Conservation (phyloP, 2,329 filamentous ascomycete genomes). For the Pleochaeta shiraiana region DNA sequence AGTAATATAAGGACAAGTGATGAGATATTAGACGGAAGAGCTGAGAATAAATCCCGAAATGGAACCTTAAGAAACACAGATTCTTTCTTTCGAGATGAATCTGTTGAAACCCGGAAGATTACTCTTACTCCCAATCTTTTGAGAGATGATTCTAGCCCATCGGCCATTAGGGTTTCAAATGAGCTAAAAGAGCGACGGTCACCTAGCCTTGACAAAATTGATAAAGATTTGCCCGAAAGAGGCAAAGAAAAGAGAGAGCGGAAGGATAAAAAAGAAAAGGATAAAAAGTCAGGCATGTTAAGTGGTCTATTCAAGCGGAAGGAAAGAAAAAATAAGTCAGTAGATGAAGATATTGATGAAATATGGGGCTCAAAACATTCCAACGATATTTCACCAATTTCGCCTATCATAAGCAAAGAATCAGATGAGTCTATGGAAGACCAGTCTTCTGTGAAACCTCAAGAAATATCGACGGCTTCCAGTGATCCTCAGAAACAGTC, state of each 20-base stretch:
- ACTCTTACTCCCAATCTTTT: constrained; percentile 84
- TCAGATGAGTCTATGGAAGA: constrained; percentile 16
- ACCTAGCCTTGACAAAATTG: constrained; percentile 53
- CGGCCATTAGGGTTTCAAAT: constrained; percentile 21
- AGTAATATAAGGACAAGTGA: constrained; percentile 32
- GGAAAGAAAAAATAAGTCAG: constrained; percentile 26
- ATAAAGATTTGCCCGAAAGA: constrained; percentile 45
- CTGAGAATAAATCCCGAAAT: constrained; percentile 47
- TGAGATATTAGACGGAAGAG: constrained; percentile 37
- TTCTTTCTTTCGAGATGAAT: constrained; percentile 95
- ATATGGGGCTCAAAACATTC: constrained; percentile 17
- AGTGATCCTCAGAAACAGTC: constrained; percentile 51
- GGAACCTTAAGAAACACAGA: constrained; percentile 80
- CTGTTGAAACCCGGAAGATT: constrained; percentile 89
- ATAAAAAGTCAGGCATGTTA: constrained; percentile 35
- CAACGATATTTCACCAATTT: constrained; percentile 22
- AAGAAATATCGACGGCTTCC: constrained; percentile 28
- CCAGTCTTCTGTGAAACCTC: constrained; percentile 10
- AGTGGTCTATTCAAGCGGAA: constrained; percentile 31
- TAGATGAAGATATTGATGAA: constrained; percentile 30
- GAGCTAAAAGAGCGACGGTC: constrained; percentile 30
- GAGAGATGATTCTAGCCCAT: constrained; percentile 44
- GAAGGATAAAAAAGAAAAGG: constrained; percentile 34
- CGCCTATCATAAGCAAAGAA: constrained; percentile 17
- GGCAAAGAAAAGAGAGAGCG: constrained; percentile 46